Evolutionary conservation across 129 eudicot genomes (phyloP), one percentile per base, ranked within the genome.

Genomic region (Scalesia atractyloides): DNA sequence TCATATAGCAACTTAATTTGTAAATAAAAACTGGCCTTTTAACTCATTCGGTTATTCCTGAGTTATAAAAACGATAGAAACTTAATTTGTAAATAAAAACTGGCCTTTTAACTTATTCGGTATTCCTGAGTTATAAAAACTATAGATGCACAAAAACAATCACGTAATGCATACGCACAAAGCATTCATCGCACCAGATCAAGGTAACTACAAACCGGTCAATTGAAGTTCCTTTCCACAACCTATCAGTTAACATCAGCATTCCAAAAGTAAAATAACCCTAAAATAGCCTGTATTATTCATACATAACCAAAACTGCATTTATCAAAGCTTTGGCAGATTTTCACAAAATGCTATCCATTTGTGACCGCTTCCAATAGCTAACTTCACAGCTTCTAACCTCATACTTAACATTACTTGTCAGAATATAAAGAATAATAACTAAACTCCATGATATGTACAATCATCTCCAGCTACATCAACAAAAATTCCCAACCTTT

Each of bases 301-400:
- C 64, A 64, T 48, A 52, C 60, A 64, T 37, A 20, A 20, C 66
- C 15, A 12, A 14, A 43, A 17, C 2, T 30, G 12, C 39, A 44
- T 56, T 54, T 3, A 49, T 44, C 24, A 75, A 30, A 76, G 41
- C 6, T 41, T 75, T 17, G 11, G 51, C 39, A 54, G 7, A 24
- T 54, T 66, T 53, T 14, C 48, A 15, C 52, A 64, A 39, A 53
- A 16, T 10, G 2, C 17, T 36, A 72, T 1, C 19, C 13, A 33
- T 22, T 11, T 9, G 22, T 11, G 15, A 18, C 61, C 36, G 8
- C 39, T 59, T 72, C 44, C 24, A 4, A 60, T 48, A 7, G 3
- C 48, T 15, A 5, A 48, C 14, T 34, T 62, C 44, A 62, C 62
- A 64, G 34, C 58, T 63, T 47, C 10, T 66, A 51, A 65, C 64